Evolutionary conservation across 2,329 filamentous ascomycete genomes (phyloP).

Genomic region (Metarhizium brunneum): DNA sequence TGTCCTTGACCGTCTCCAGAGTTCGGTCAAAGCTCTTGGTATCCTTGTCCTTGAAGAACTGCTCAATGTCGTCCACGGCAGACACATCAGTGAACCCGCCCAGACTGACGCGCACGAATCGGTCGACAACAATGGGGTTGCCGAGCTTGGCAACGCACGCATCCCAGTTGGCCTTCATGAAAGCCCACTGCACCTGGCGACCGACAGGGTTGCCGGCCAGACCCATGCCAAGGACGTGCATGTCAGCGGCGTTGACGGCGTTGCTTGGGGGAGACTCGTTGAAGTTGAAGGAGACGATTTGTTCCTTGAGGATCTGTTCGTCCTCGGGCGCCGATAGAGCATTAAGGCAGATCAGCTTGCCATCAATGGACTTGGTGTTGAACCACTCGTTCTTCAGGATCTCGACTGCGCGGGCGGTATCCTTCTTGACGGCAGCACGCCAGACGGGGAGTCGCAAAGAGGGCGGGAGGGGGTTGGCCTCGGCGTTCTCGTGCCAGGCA

Average conservation of each 20-base stretch:
- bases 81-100: slow-evolving; percentile 66
- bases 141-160: slow-evolving; percentile 60
- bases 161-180: slow-evolving; percentile 76
- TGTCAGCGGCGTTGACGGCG: slow-evolving; percentile 75
- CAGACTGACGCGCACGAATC: slow-evolving; percentile 72
- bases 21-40: slow-evolving; percentile 80
- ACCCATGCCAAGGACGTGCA: slow-evolving; percentile 70
- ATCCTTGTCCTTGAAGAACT: slow-evolving; percentile 82
- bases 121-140: slow-evolving; percentile 83
- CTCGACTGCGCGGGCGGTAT: slow-evolving; percentile 60
- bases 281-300: slow-evolving; percentile 69
- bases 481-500: slow-evolving; percentile 62
- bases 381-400: slow-evolving; percentile 79
- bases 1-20: slow-evolving; percentile 76
- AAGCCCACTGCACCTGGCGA: slow-evolving; percentile 73
- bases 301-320: slow-evolving; percentile 53
- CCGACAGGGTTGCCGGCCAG: slow-evolving; percentile 65
- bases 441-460: slow-evolving; percentile 76
- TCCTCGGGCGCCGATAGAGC: slow-evolving; percentile 69
- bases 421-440: slow-evolving; percentile 61
- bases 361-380: slow-evolving; percentile 76
- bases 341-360: slow-evolving; percentile 75
- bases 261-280: slow-evolving; percentile 48
- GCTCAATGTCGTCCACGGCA: slow-evolving; percentile 64
- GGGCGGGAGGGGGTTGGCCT: slow-evolving; percentile 63